phyloP scores from a whole-genome alignment of 2,329 filamentous ascomycete genomes.

The Knufia fluminis region DNA sequence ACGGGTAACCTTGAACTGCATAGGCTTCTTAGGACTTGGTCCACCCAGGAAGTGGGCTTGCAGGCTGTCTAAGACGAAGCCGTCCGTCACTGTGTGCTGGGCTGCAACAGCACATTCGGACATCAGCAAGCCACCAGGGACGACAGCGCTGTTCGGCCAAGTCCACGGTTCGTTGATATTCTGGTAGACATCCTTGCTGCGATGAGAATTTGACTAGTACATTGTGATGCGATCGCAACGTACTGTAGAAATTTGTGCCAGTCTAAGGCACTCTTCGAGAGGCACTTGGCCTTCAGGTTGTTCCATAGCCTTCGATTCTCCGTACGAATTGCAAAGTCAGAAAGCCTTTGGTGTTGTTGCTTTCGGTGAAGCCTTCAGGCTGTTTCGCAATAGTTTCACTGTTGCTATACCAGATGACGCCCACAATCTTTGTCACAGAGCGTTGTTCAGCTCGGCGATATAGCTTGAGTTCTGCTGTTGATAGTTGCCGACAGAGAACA shows the following conservation, averaged over 20 bases:
- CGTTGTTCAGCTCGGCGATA: too few relatives aligned
- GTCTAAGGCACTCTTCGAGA: constrained; percentile 15
- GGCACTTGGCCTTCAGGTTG: not conserved
- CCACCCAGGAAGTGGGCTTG: constrained; percentile 19
- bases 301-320: not conserved
- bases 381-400: not conserved
- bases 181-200: constrained; percentile 12
- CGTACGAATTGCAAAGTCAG: too few relatives aligned
- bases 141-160: constrained; percentile 16
- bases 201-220: not conserved
- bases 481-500: too few relatives aligned
- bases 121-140: constrained; percentile 21
- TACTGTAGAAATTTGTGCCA: constrained; percentile 15
- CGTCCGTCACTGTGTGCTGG: constrained; percentile 17
- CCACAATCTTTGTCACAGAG: too few relatives aligned
- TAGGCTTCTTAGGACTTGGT: constrained; percentile 12
- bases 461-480: too few relatives aligned
- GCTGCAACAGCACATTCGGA: constrained; percentile 17
- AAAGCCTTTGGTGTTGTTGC: too few relatives aligned
- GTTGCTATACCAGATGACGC: too few relatives aligned
- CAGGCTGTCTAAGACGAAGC: constrained; percentile 18
- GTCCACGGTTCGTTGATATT: constrained; percentile 20
- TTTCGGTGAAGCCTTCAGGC: not conserved
- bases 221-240: not conserved
- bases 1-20: constrained; percentile 17